phyloP scores from a whole-genome alignment of 768 basidiomycete species.

The Neoboletus brunneissimus region DNA sequence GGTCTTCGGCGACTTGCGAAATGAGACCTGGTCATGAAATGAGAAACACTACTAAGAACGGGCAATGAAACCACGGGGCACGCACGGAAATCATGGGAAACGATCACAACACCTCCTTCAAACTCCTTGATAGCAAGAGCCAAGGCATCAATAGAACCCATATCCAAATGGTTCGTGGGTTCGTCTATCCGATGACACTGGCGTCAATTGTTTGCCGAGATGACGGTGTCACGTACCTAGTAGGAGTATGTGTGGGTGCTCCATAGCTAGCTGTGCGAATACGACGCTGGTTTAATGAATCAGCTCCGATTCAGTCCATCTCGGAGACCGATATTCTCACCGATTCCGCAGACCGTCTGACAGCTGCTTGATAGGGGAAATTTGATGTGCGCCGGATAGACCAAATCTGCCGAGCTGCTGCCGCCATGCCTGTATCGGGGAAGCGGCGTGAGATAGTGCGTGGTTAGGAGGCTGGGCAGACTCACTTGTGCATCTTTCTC shows the following conservation, averaged over 20 bases:
- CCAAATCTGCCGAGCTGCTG: constrained; percentile 95
- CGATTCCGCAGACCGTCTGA: constrained; percentile 97
- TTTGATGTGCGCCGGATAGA: constrained; percentile 91
- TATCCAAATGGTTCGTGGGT: constrained; percentile 97
- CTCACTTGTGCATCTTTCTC: constrained; percentile 81
- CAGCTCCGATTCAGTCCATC: constrained; percentile 6
- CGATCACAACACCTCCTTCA: constrained; percentile 97
- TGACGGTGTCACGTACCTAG: constrained; percentile 50
- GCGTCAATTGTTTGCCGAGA: constrained; percentile 8
- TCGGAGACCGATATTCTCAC: constrained; percentile 38
- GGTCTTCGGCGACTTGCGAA: constrained; percentile 95
- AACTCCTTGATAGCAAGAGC: constrained; percentile 95
- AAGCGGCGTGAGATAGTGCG: constrained; percentile 10
- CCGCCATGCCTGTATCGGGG: constrained; percentile 72
- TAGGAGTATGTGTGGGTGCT: constrained; percentile 92
- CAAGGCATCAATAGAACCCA: constrained; percentile 96
- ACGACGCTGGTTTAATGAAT: constrained; percentile 62
- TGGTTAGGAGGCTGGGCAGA: constrained; percentile 6
- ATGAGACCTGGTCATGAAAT: constrained; percentile 65
- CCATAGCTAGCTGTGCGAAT: constrained; percentile 95
- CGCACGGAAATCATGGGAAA: constrained; percentile 98
- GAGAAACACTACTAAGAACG: constrained; percentile 9
- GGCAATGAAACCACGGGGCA: constrained; percentile 19
- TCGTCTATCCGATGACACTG: constrained; percentile 53
- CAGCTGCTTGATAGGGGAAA: constrained; percentile 87